Evolutionary conservation across 495 filamentous ascomycete species (phyloP).

Genomic region (Extremus antarcticus): DNA sequence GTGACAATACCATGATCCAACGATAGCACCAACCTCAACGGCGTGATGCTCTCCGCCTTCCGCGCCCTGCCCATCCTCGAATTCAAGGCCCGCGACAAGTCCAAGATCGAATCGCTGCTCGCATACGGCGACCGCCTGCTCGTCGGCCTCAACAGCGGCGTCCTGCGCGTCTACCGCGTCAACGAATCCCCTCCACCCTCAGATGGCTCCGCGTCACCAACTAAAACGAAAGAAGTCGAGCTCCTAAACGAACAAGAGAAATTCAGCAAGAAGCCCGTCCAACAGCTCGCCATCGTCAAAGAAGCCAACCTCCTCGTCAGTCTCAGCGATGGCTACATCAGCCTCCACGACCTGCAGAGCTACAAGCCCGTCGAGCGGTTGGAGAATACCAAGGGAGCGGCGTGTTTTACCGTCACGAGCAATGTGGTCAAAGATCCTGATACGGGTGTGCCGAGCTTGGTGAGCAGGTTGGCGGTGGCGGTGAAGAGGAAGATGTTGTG

Average conservation of each 20-base stretch:
- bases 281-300: slow-evolving; percentile 90
- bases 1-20: not conserved
- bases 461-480: slow-evolving; percentile 79
- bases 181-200: slow-evolving; percentile 47
- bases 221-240: slow-evolving; percentile 56
- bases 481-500: slow-evolving; percentile 81
- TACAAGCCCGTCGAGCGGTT: slow-evolving; percentile 72
- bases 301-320: slow-evolving; percentile 85
- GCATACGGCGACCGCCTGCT: slow-evolving; percentile 87
- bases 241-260: slow-evolving; percentile 83
- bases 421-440: slow-evolving; percentile 83
- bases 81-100: slow-evolving; percentile 88
- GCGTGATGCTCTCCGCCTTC: slow-evolving; percentile 89
- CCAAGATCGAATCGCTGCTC: slow-evolving; percentile 85
- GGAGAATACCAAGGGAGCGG: slow-evolving; percentile 75
- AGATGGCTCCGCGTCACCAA: slow-evolving; percentile 29
- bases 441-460: slow-evolving; percentile 79
- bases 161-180: slow-evolving; percentile 80
- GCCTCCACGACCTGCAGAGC: slow-evolving; percentile 75
- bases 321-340: slow-evolving; percentile 76
- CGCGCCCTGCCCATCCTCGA: slow-evolving; percentile 92
- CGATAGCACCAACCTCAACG: not conserved
- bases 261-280: slow-evolving; percentile 78
- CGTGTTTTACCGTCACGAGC: slow-evolving; percentile 80
- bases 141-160: slow-evolving; percentile 81